Evolutionary conservation across 371 early-diverging fungal species (phyloP), one percentile per base, ranked within the genome.

Genomic region (Rhizopus arrhizus): DNA sequence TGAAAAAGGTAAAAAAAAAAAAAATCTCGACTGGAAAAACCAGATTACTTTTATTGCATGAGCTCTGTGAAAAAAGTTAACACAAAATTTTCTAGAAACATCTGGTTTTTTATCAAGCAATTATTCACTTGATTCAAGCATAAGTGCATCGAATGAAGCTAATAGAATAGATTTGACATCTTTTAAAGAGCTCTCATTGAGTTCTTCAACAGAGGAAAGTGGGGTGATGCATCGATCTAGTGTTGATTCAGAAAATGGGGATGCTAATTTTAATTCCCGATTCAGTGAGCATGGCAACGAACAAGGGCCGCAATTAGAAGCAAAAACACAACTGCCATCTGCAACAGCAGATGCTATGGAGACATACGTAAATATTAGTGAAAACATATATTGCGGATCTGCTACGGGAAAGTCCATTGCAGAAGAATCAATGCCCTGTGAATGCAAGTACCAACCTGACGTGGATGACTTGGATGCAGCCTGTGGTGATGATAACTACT

Each of bases 401-500:
- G 90, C 91, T 5, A 88, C 82, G 36, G 91, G 91, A 16, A 73
- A 80, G 60, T 86, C 87, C 2, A 77, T 82, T 33, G 86, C 83
- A 31, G 91, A 88, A 53, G 93, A 91, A 61, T 85, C 81, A 15
- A 86, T 90, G 80, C 87, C 89, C 1, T 95, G 95, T 72, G 82
- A 83, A 61, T 95, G 95, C 73, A 84, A 85, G 72, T 90, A 86
- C 69, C 80, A 89, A 29, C 84, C 85, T 22, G 86, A 64, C n/a
- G 35, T 68, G 5, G 80, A 73, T 42, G 71, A 76, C 36, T 74
- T 74, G 7, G 58, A 53, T 13, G 77, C 66, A 48, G 97, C 97
- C 2, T 96, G 97, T 70, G 97, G 97, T 16, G 91, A 90, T 34
- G 85, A 87, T 56, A 82, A 90, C 22, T 75, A 83, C 34, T 98